Evolutionary conservation across 768 basidiomycete genomes (phyloP), one percentile per base, ranked within the genome.

Genomic region (Mycena belliarum): DNA sequence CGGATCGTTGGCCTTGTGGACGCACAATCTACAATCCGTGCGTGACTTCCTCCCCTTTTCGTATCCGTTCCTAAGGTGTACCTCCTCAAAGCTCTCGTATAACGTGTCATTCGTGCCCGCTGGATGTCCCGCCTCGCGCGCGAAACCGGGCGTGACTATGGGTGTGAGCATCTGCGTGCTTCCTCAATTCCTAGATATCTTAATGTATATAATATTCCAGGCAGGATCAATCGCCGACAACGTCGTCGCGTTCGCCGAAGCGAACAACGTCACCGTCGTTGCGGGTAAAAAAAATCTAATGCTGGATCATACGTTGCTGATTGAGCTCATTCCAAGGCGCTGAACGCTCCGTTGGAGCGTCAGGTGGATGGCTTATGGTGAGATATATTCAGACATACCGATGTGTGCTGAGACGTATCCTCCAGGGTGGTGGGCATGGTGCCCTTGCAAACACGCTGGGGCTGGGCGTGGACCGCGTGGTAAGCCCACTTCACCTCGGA

Each of bases 391-490:
- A 21, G 4, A 4, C 20, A 33, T n/a, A 6, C 23, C 16, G 35
- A 32, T 1, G 46, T 15, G 16, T 32, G 42, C 33, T 49, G 21
- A 46, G 4, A 37, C 49, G 25, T 44, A 21, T 12, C n/a, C n/a
- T 15, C 18, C 25, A 68, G 66, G 66, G 66, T n/a, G 66, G 66
- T 29, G 66, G 66, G 25, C 66, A 68, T 40, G 63, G 65, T 28
- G 33, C 61, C 6, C 57, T 67, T 4, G 47, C 65, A 23, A 66
- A 68, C 33, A 67, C 63, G 14, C 62, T 65, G 23, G 69, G 69
- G 16, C 52, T 70, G 20, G 69, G 66, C 7, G 68, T 65, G 0
- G 69, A 69, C 49, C 63, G 68, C 23, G 68, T 67, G 38, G 69
- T 69, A 24, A 20, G 68, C 21, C 18, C 46, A 4, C 20, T 14